Conservation (phyloP, 2,329 filamentous ascomycete species). For the Colletotrichum sansevieriae region DNA sequence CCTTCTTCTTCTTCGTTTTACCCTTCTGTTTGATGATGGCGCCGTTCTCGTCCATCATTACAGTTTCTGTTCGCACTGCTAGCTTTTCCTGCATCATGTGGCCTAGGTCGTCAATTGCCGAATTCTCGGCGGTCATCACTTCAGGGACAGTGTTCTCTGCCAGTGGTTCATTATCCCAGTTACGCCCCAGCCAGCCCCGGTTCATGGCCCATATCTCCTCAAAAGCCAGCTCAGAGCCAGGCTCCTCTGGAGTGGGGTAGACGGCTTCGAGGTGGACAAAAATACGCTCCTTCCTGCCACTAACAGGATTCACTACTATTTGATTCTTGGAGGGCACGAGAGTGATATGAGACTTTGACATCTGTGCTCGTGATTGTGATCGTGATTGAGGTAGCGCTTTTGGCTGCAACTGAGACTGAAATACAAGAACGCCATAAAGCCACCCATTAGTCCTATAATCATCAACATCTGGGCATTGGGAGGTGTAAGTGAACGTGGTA, state of each 20-base stretch:
- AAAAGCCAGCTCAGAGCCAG: constrained; percentile 84
- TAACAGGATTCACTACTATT: constrained; percentile 85
- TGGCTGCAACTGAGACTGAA: constrained; percentile 57
- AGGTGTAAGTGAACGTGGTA: constrained; percentile 49
- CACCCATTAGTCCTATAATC: constrained; percentile 91
- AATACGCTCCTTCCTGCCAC: constrained; percentile 85
- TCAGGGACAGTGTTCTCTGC: constrained; percentile 35
- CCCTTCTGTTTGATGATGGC: constrained; percentile 61
- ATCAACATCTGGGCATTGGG: constrained; percentile 80
- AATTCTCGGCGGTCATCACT: constrained; percentile 29
- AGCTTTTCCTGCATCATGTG: constrained; percentile 54
- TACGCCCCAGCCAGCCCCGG: constrained; percentile 75
- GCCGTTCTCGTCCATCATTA: constrained; percentile 72
- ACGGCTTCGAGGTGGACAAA: constrained; percentile 88
- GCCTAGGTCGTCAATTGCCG: constrained; percentile 42
- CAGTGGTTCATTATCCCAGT: constrained; percentile 59
- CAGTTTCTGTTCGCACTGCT: constrained; percentile 58
- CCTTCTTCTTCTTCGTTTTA: constrained; percentile 78
- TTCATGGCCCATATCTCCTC: constrained; percentile 88
- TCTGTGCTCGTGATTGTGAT: constrained; percentile 62
- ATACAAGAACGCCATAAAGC: constrained; percentile 64
- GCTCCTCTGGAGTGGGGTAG: constrained; percentile 81
- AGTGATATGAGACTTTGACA: constrained; percentile 73
- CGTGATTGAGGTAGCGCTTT: constrained; percentile 47
- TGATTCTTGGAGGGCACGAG: constrained; percentile 80